Evolutionary conservation across 2,329 filamentous ascomycete species (phyloP).

Genomic region (Cytospora schulzeri): DNA sequence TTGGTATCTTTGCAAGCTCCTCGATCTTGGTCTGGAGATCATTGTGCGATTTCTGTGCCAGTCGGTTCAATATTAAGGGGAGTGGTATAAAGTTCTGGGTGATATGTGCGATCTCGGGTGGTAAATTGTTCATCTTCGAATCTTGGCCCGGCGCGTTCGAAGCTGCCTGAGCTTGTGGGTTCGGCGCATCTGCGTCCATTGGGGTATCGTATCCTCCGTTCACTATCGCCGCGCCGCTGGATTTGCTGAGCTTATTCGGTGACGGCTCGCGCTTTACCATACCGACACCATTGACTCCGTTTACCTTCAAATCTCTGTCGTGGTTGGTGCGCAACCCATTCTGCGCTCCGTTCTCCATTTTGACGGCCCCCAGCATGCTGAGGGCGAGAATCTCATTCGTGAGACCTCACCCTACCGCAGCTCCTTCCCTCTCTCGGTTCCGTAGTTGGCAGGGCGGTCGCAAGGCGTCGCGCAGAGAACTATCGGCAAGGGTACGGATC

Average conservation of each 20-base stretch:
- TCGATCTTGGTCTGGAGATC: slow-evolving; percentile 71
- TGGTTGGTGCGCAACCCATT: slow-evolving; percentile 58
- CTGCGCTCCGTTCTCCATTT: slow-evolving; percentile 47
- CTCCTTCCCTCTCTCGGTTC: slow-evolving; percentile 3
- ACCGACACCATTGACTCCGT: slow-evolving; percentile 47
- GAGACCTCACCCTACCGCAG: slow-evolving; percentile 28
- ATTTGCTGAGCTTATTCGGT: slow-evolving; percentile 40
- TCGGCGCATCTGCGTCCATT: slow-evolving; percentile 31
- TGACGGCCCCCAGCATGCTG: slow-evolving; percentile 26
- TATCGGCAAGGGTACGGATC: neutral
- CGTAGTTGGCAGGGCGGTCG: neutral
- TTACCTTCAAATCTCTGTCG: slow-evolving; percentile 50
- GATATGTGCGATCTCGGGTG: slow-evolving; percentile 69
- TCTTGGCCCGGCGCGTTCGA: slow-evolving; percentile 35
- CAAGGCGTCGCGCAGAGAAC: neutral
- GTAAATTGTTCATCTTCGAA: slow-evolving; percentile 58
- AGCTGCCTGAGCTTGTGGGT: slow-evolving; percentile 28
- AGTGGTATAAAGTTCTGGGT: slow-evolving; percentile 76
- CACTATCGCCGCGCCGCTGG: slow-evolving; percentile 33
- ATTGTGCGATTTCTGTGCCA: slow-evolving; percentile 83
- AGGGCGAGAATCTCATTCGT: slow-evolving; percentile 29
- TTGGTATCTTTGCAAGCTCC: slow-evolving; percentile 69
- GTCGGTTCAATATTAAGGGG: slow-evolving; percentile 71
- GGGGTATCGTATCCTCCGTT: slow-evolving; percentile 35
- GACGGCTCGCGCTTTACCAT: slow-evolving; percentile 33